These are phyloP conservation scores for Saturnispora galanensis DNA, from an alignment of 805 yeast species.

Conservation along the genomic window DNA sequence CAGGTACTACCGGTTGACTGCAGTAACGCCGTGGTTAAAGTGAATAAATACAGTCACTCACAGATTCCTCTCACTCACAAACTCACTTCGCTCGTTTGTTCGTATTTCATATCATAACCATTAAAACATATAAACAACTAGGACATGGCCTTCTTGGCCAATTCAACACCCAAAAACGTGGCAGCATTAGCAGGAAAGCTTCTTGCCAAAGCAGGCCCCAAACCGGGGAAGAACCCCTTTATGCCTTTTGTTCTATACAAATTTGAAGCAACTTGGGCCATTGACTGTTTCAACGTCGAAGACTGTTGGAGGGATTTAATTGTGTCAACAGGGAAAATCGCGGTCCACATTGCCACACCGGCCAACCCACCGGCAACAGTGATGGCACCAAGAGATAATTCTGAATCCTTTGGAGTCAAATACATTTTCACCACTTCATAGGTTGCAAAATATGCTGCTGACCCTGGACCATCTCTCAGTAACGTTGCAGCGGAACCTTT, in stretches of 20 bases:
- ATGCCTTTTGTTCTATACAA: constrained; percentile 73
- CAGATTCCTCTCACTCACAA: no score
- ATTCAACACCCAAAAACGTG: constrained; percentile 89
- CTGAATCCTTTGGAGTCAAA: constrained; percentile 37
- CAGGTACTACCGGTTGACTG: no score
- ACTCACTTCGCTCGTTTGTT: no score
- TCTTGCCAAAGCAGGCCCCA: constrained; percentile 90
- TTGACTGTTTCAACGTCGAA: constrained; percentile 42
- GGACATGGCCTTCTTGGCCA: constrained; percentile 36
- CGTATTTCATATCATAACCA: no score
- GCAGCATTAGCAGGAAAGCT: constrained; percentile 99
- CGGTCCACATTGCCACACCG: constrained; percentile 95
- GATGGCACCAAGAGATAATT: constrained; percentile 62
- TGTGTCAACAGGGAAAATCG: constrained; percentile 93
- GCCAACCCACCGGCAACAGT: constrained; percentile 91
- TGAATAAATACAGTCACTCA: no score
- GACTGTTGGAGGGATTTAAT: constrained; percentile 78
- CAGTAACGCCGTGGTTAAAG: no score
- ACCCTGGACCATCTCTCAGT: constrained; percentile 96
- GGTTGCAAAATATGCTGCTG: constrained; percentile 91
- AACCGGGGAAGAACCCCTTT: constrained; percentile 93
- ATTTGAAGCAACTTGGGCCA: constrained; percentile 53
- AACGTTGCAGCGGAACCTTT: constrained; percentile 88
- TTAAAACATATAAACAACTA: no score
- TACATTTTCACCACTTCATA: constrained; percentile 70